Evolutionary conservation across 2,329 filamentous ascomycete species (phyloP), one percentile per base, ranked within the genome.

Genomic region (Drechslerella stenobrocha): DNA sequence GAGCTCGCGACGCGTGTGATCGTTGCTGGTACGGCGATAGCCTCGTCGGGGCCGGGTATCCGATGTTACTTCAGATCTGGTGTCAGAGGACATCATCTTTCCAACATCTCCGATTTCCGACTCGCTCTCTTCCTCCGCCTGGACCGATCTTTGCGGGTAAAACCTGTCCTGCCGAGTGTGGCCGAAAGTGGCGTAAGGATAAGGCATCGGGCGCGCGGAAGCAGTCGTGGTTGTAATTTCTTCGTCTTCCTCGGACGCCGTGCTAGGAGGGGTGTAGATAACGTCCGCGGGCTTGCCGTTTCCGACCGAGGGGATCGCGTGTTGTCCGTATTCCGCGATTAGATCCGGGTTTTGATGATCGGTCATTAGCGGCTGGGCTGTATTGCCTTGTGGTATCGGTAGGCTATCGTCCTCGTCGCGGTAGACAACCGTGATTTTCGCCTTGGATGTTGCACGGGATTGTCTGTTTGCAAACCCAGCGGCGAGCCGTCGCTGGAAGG

Each of bases 211-310:
- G 18, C 47, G 53, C 13, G 47, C 42, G 18, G 47, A 37, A 23
- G 45, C 34, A n/a, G 61, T 58, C n/a, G 53, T 58, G 3, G 47
- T 65, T 2, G 52, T 52, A 28, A 35, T 47, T 52, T 69, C 55
- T 46, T 61, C 63, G 63, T 69, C 63, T n/a, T 61, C 57, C 52
- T 69, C 63, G 7, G 63, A 69, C 22, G 63, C 63, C n/a, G 63
- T 69, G 56, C 63, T 69, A 11, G 63, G 63, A 20, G 63, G 63
- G n/a, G 63, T 69, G 45, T 69, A 69, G 2, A 69, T 61, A 9
- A 69, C 63, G 11, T 69, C 61, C 32, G 52, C 35, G 4, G 47
- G 44, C 35, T 66, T 66, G 42, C 30, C 61, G 13, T 58, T 46
- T 35, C 53, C 53, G 61, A 66, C 53, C 61, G 61, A 42, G 52